These are phyloP conservation scores for Tuber melanosporum DNA, from an alignment of 495 filamentous ascomycete genomes.

Conservation along the genomic window DNA sequence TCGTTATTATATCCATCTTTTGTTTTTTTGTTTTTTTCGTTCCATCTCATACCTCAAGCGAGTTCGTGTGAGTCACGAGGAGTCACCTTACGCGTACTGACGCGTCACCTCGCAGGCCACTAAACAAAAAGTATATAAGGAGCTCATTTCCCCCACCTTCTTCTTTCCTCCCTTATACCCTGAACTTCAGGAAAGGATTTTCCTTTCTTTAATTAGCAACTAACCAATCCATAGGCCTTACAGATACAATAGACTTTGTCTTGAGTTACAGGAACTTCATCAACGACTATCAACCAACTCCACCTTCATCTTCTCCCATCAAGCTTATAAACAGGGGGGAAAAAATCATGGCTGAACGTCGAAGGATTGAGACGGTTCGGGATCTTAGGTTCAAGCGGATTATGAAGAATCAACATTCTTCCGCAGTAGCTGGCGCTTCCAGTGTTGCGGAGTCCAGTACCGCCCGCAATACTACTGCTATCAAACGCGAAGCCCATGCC, in stretches of 20 bases:
- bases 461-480: not conserved
- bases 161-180: conserved; percentile 37
- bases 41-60: not conserved
- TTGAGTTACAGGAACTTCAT: not conserved
- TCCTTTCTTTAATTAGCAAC: not conserved
- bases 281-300: not conserved
- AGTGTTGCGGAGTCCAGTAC: not conserved
- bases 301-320: too few relatives aligned
- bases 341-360: not conserved
- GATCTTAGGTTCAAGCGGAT: not conserved
- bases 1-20: not conserved
- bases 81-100: not conserved
- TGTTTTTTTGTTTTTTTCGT: not conserved
- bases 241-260: not conserved
- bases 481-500: not conserved
- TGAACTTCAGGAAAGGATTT: not conserved
- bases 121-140: conserved; percentile 3
- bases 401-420: not conserved
- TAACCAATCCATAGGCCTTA: not conserved
- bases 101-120: not conserved
- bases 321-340: not conserved
- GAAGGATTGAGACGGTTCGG: not conserved
- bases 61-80: not conserved
- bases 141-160: conserved; percentile 43
- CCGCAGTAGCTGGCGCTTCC: not conserved